Base-by-base conservation (phyloP, 176 grass and related monocot species). In the Rhynchospora breviuscula region DNA sequence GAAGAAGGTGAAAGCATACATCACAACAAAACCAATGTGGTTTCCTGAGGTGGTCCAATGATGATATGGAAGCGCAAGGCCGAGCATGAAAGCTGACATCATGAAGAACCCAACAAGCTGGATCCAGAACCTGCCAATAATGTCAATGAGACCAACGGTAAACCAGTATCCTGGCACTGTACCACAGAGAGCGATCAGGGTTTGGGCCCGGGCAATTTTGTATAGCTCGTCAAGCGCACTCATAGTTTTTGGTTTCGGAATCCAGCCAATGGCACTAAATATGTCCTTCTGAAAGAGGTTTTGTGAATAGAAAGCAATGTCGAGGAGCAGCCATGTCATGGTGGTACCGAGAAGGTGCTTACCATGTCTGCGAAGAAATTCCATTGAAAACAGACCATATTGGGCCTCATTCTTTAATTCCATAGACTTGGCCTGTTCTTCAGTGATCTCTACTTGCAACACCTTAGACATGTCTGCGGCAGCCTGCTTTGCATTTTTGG, bases 81-180 rank as follows among this genome's bases (percentile, higher is more conserved):
- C 90, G 13, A 96, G 85, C 90, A 96, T 96, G 90, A 96, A 96
- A 8, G 6, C n/a, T 1, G 88, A 86, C 90, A 91, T 92, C 82
- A 92, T 84, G 14, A 79, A 47, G 88, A 95, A 95, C 0, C 93
- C 93, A 33, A 66, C 0, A 0, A 77, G 0, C 73, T 95, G 90
- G 88, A 95, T 92, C 0, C 15, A 43, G 89, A 92, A 95, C 0
- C 93, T 73, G 0, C 90, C 93, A 11, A 92, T 6, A 19, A 92
- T 73, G 79, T 95, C 93, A 87, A 95, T 95, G n/a, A 92, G 87
- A 22, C 66, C 85, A 56, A 92, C 93, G 54, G 93, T 95, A 85
- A 95, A 92, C 93, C 93, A 92, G 81, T 95, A 95, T 0, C 93
- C 93, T 4, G 93, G 93, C 7, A 95, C 93, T 8, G 90, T 95